These are phyloP conservation scores for Xylaria sp. DNA, from an alignment of 2,329 filamentous ascomycete genomes.

Conservation along the genomic window DNA sequence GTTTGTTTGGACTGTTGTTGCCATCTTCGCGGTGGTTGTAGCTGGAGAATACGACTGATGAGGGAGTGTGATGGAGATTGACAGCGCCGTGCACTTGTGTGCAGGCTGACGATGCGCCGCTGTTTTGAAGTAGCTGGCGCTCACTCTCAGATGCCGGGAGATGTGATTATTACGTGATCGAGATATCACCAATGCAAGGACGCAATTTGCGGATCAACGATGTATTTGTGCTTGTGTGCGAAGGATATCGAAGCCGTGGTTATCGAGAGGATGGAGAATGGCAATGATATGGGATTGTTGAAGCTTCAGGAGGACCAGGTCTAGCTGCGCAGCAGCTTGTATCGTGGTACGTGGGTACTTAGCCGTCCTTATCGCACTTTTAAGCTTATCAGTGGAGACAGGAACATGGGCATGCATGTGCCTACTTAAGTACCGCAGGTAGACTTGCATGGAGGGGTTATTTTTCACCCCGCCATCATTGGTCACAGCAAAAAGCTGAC, in stretches of 20 bases:
- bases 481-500: constrained; percentile 36
- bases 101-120: not conserved
- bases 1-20: constrained; percentile 34
- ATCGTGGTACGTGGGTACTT: no score
- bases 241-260: not conserved
- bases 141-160: not conserved
- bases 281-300: not conserved
- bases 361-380: no score
- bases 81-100: not conserved
- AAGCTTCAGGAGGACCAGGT: not conserved
- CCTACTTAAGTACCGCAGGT: not conserved
- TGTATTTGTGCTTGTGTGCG: not conserved
- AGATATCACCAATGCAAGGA: not conserved
- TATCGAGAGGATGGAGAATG: not conserved
- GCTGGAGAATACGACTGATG: not conserved
- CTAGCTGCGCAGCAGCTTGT: no score
- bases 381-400: not conserved
- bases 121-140: not conserved
- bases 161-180: not conserved
- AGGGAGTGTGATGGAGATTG: not conserved
- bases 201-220: not conserved
- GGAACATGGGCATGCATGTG: not conserved
- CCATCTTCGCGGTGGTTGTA: constrained; percentile 21
- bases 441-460: constrained; percentile 38
- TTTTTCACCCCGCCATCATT: constrained; percentile 43